Evolutionary conservation across 176 grass and related monocot species (phyloP).

Genomic region (Phoenix dactylifera): DNA sequence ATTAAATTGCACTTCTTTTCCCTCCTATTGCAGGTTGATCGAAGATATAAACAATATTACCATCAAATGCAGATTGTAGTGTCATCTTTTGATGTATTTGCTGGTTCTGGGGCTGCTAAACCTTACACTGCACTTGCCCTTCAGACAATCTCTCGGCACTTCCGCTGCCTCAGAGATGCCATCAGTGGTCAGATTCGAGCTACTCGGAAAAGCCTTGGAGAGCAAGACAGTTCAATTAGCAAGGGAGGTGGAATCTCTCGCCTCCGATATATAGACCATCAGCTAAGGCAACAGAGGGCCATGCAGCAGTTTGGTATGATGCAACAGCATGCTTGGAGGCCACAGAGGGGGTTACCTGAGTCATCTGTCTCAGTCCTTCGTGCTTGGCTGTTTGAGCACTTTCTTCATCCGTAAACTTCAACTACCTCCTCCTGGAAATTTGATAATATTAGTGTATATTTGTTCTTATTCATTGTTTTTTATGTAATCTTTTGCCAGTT

Average conservation of each 20-base stretch:
- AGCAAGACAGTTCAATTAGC: constrained; percentile 31
- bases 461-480: background rate
- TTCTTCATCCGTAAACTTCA: constrained; percentile 70
- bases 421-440: too few relatives aligned
- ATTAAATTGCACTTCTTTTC: too few relatives aligned
- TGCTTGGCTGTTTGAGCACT: constrained; percentile 93
- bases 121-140: constrained; percentile 83
- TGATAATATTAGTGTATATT: background rate
- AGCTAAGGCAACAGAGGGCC: constrained; percentile 76
- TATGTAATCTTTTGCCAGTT: constrained; percentile 30
- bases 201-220: constrained; percentile 56
- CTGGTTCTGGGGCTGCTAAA: constrained; percentile 48
- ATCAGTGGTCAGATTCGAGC: constrained; percentile 59
- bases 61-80: constrained; percentile 78
- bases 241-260: constrained; percentile 52
- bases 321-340: constrained; percentile 82
- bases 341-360: constrained; percentile 78
- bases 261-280: constrained; percentile 82
- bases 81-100: constrained; percentile 60
- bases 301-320: constrained; percentile 98
- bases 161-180: constrained; percentile 76
- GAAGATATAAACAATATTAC: constrained; percentile 82
- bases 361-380: constrained; percentile 83
- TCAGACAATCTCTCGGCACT: constrained; percentile 86
- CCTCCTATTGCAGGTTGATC: constrained; percentile 39